phyloP scores from a whole-genome alignment of 495 filamentous ascomycete species.

The Achaetomiella virescens region DNA sequence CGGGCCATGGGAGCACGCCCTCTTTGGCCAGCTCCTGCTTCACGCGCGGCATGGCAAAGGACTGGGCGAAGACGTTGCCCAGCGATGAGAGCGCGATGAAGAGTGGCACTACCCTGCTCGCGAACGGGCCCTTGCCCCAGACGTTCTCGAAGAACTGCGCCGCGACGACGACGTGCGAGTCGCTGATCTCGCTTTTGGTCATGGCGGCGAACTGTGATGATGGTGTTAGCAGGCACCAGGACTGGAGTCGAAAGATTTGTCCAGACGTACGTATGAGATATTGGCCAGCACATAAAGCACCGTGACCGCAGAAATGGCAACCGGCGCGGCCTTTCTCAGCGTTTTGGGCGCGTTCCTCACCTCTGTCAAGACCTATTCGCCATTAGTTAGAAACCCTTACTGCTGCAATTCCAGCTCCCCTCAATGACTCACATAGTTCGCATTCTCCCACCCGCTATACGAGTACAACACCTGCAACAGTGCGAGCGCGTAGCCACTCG shows the following conservation, averaged over 20 bases:
- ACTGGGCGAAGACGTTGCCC: conserved; percentile 59
- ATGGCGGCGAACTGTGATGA: conserved; percentile 61
- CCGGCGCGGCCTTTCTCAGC: conserved; percentile 51
- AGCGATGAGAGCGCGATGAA: conserved; percentile 59
- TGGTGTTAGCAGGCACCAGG: conserved; percentile 23
- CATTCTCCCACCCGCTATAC: conserved; percentile 57
- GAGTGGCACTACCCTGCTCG: conserved; percentile 48
- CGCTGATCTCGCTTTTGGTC: conserved; percentile 48
- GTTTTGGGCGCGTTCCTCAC: conserved; percentile 52
- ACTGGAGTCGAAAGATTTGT: too few relatives aligned
- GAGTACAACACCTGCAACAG: conserved; percentile 57
- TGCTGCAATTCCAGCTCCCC: neutral
- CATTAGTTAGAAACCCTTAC: neutral
- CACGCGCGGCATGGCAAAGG: conserved; percentile 56
- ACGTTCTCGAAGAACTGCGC: conserved; percentile 56
- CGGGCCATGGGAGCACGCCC: conserved; percentile 51
- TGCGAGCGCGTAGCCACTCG: conserved; percentile 47
- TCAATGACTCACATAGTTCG: conserved; percentile 41
- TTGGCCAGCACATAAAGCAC: conserved; percentile 59
- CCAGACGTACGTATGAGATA: conserved; percentile 42
- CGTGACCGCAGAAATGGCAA: conserved; percentile 49
- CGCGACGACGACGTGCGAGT: conserved; percentile 49
- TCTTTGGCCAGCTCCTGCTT: conserved; percentile 56
- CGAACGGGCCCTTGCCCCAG: conserved; percentile 38
- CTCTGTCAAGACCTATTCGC: conserved; percentile 42